Conservation (phyloP, 176 grass and related monocot genomes). For the Stipa capillata region DNA sequence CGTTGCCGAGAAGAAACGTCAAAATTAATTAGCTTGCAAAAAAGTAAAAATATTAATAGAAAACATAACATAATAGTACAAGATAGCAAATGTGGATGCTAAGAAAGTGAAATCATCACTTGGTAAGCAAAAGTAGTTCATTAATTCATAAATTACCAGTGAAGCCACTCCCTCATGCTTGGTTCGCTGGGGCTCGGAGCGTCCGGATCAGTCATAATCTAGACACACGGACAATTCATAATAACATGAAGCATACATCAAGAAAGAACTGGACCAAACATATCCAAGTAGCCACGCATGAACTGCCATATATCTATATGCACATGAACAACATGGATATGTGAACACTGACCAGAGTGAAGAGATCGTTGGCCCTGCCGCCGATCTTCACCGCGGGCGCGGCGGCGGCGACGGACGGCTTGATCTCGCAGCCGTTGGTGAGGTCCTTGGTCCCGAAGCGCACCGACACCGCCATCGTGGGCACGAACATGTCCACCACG, state of each 20-base stretch:
- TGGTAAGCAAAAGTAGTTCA: too few species aligned
- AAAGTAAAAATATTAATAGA: too few species aligned
- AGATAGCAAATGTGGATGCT: not conserved
- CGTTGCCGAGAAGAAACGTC: not conserved
- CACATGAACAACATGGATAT: too few species aligned
- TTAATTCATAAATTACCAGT: conserved; percentile 42
- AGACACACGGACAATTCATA: not conserved
- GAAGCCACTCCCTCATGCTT: conserved; percentile 61
- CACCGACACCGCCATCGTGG: conserved; percentile 40
- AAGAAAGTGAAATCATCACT: not conserved
- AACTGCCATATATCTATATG: not conserved
- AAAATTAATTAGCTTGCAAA: not conserved
- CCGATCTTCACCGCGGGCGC: conserved; percentile 39
- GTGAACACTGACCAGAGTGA: conserved; percentile 42
- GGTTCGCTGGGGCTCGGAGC: conserved; percentile 82
- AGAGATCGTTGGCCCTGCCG: conserved; percentile 37
- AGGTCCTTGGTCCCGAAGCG: conserved; percentile 51
- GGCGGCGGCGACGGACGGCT: conserved; percentile 25
- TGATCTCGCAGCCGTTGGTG: conserved; percentile 62
- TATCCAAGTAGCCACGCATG: not conserved
- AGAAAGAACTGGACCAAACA: not conserved
- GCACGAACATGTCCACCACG: conserved; percentile 69
- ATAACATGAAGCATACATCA: too few species aligned
- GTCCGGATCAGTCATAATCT: conserved; percentile 82
- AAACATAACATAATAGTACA: not conserved